Base-by-base conservation (phyloP, 768 basidiomycete genomes). In the Pisolithus sp. region DNA sequence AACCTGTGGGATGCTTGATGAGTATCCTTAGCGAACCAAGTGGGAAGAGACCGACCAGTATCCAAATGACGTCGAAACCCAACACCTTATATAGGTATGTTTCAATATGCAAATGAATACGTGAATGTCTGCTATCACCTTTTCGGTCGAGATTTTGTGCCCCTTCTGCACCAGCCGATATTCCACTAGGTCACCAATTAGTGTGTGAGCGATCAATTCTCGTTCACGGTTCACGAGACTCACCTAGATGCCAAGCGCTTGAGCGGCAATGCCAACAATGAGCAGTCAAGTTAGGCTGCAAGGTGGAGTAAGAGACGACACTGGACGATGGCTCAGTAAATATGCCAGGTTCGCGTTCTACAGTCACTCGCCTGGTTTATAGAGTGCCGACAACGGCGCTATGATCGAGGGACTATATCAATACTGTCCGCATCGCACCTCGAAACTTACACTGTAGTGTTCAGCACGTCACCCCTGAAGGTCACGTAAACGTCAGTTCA, bases 191-290 rank as follows among this genome's bases (percentile, higher is more conserved):
- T 20, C 13, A 7, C 15, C 2, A 34, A 10, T 34, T 46, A 4
- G 52, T 15, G 49, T 7, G n/a, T 2, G 30, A 48, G 23, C 15
- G 24, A 40, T 30, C 30, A 41, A n/a, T n/a, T n/a, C n/a, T n/a
- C n/a, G 30, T 24, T 13, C 36, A 21, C 44, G 21, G 31, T 46
- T 49, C 24, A n/a, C 2, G 28, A 52, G 7, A 62, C 77, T 60
- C 54, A 86, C 84, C n/a, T 85, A 86, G 39, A 85, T 85, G 7
- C 85, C 85, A 10, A 85, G 53, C 26, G 72, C 82, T 70, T 87
- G 84, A 0, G 81, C 65, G 4, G 78, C 72, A 24, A 87, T 79
- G 5, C 84, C 84, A 23, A 85, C 82, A 50, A 86, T 79, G 31
- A 86, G 67, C 24, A 86, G 71, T 8, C 84, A 70, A 0, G 85